A percentile compares a stretch with the other conserved stretches of the same genome.
phyloP scores from a whole-genome alignment of 2,329 filamentous ascomycete genomes.

The Hawksworthiomyces lignivorus region DNA sequence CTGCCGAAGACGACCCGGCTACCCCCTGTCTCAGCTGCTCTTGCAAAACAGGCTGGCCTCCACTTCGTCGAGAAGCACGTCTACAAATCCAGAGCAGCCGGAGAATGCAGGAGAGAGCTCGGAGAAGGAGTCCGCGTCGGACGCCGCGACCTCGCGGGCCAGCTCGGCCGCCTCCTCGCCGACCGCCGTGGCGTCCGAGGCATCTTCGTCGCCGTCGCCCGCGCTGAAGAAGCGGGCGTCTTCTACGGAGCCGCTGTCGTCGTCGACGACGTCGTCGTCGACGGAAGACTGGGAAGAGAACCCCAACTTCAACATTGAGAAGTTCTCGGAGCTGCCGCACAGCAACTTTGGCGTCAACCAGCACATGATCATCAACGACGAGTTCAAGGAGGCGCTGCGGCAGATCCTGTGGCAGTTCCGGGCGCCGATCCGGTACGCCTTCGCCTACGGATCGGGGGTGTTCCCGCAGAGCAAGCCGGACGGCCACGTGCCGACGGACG shows the following conservation, averaged over 20 bases:
- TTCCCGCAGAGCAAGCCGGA: conserved; percentile 65
- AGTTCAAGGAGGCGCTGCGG: conserved; percentile 85
- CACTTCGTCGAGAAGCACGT: background rate
- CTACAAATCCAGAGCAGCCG: background rate
- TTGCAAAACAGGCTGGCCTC: conserved; percentile 2
- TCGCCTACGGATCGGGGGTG: conserved; percentile 94
- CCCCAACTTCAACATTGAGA: conserved; percentile 60
- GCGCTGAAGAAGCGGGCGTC: conserved; percentile 1
- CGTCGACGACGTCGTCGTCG: conserved; percentile 13
- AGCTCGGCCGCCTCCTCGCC: too few relatives aligned
- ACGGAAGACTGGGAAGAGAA: conserved; percentile 65
- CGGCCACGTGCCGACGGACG: conserved; percentile 46
- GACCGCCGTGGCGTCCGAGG: background rate
- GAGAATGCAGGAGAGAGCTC: too few relatives aligned
- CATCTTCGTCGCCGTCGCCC: conserved; percentile 17
- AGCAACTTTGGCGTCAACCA: conserved; percentile 89
- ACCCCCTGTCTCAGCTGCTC: background rate
- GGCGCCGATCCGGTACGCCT: conserved; percentile 90
- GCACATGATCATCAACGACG: conserved; percentile 89
- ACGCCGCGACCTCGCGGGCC: background rate
- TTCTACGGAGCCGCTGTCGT: conserved; percentile 14
- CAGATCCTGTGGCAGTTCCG: conserved; percentile 85
- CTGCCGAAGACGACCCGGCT: background rate
- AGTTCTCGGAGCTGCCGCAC: conserved; percentile 69
- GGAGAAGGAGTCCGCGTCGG: conserved; percentile 2